Base-by-base conservation (phyloP, 225 moss, liverwort and hornwort genomes). In the Anthoceros angustus region DNA sequence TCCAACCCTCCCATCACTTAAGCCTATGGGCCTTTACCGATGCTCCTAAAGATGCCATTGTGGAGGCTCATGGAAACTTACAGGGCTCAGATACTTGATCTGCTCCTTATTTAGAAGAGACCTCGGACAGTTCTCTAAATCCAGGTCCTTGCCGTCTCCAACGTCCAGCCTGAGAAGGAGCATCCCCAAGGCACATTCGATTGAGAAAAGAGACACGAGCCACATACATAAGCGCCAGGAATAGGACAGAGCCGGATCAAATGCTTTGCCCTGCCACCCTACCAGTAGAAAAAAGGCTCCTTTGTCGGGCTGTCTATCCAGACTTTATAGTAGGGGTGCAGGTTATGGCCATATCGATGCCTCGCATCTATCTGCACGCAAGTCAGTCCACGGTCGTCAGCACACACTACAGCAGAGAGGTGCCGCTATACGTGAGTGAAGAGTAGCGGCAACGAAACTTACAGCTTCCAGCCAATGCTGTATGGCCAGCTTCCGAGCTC, bases 401-500 rank as follows among this genome's bases (percentile, higher is more conserved):
- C 10, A 21, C 42, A 23, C 38, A 5, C 39, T 23, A 7, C 3
- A 6, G 25, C n/a, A 4, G 9, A 65, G 39, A 21, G 64, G 38
- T 55, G 32, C 11, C 21, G 12, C 12, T 0, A 5, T 12, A 45
- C 61, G 5, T 10, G 15, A 65, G 40, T 42, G 40, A 66, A 18
- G 25, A 62, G 62, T 18, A 18, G 61, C 41, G 2, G 24, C 16
- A 26, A 21, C 25, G 50, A 68, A 63, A 77, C 93, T 60, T 75
- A 90, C 93, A 74, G 93, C 93, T 83, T 94, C 93, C 70, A 94
- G 81, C 90, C 93, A 94, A 66, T 94, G 93, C 65, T 90, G 90
- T 46, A 87, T 71, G 73, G 83, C 86, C 64, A 94, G 68, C 65
- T 86, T 83, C 20, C 87, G 77, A 67, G 74, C 93, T 48, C 82